These are phyloP conservation scores for Phlebiopsis flavidoalba DNA, from an alignment of 768 basidiomycete species.

Conservation along the genomic window DNA sequence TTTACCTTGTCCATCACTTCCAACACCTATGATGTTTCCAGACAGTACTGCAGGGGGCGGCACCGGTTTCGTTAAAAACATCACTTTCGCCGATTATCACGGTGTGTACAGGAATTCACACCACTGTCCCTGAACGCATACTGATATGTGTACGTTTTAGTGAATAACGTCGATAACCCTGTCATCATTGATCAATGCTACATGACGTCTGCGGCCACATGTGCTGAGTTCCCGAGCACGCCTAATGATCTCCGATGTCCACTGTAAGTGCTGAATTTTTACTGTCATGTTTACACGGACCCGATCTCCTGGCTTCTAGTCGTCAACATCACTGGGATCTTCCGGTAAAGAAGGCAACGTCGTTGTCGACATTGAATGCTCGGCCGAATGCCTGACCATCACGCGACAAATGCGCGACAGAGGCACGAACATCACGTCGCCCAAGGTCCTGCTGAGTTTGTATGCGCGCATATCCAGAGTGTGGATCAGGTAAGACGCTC, in stretches of 20 bases:
- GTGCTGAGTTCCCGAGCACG: slow-evolving; percentile 33
- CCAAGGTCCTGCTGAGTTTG: slow-evolving; percentile 27
- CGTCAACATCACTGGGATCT: slow-evolving; percentile 39
- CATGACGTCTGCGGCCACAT: slow-evolving; percentile 26
- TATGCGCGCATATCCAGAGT: slow-evolving; percentile 33
- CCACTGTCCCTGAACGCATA: slow-evolving; percentile 1
- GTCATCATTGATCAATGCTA: slow-evolving; percentile 40
- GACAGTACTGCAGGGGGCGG: slow-evolving; percentile 38
- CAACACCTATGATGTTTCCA: neutral
- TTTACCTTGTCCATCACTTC: neutral
- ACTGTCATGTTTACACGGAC: slow-evolving; percentile 21
- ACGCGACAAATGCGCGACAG: too few relatives aligned
- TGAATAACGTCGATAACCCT: slow-evolving; percentile 37
- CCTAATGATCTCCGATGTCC: too few relatives aligned
- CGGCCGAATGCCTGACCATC: slow-evolving; percentile 31
- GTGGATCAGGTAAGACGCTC: slow-evolving; percentile 19
- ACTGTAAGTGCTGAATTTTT: slow-evolving; percentile 36
- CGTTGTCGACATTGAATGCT: slow-evolving; percentile 39
- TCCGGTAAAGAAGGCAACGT: slow-evolving; percentile 34
- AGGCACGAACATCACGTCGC: slow-evolving; percentile 29
- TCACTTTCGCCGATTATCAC: slow-evolving; percentile 23
- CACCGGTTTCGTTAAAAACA: slow-evolving; percentile 32
- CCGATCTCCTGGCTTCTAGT: slow-evolving; percentile 4
- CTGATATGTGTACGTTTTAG: slow-evolving; percentile 18
- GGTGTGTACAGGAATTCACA: slow-evolving; percentile 17